Conservation (phyloP, 495 filamentous ascomycete genomes). For the Penicillium roqueforti region DNA sequence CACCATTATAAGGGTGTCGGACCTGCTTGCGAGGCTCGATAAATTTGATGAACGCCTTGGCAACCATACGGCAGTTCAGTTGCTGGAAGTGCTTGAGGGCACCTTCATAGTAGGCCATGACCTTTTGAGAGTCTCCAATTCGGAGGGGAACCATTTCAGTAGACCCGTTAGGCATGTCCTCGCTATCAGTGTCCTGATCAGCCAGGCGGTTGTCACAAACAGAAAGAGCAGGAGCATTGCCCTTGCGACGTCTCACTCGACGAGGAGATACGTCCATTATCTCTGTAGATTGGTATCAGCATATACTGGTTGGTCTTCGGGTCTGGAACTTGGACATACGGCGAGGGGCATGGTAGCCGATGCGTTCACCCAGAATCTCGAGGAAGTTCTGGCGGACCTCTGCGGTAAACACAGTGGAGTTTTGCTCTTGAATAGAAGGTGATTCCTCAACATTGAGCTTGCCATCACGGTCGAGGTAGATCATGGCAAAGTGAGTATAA, state of each 20-base stretch:
- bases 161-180: conserved; percentile 23
- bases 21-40: conserved; percentile 84
- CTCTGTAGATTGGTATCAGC: conserved; percentile 8
- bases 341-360: conserved; percentile 30
- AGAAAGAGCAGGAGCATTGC: conserved; percentile 18
- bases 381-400: conserved; percentile 39
- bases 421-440: conserved; percentile 33
- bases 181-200: conserved; percentile 27
- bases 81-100: conserved; percentile 70
- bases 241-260: conserved; percentile 33
- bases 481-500: conserved; percentile 39
- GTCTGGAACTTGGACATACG: conserved; percentile 20
- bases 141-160: conserved; percentile 36
- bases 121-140: conserved; percentile 36
- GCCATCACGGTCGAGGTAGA: conserved; percentile 40
- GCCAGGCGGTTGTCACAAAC: conserved; percentile 19
- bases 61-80: conserved; percentile 60
- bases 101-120: conserved; percentile 35
- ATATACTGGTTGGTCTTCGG: neutral
- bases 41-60: conserved; percentile 75
- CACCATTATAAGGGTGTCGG: conserved; percentile 58
- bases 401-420: conserved; percentile 34
- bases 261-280: conserved; percentile 25
- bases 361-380: conserved; percentile 33
- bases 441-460: conserved; percentile 38